Percentiles rank a stretch among this genome's conserved stretches.
Conservation (phyloP, 2,329 filamentous ascomycete species). For the Diaporthe sp. region DNA sequence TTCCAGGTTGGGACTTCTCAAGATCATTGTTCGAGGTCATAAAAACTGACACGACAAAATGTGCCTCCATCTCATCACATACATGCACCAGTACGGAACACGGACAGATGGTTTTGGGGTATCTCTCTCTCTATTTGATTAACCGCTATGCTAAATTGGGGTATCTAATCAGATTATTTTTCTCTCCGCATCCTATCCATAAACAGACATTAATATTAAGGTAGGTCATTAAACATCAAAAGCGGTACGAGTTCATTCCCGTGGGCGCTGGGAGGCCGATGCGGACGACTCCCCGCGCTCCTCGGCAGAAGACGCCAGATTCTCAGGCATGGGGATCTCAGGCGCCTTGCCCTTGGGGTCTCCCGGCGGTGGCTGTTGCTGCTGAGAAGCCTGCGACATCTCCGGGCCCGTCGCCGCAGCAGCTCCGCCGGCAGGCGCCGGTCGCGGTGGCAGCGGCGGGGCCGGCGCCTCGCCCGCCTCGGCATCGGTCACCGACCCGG, state of each 20-base stretch:
- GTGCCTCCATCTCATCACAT: too few species aligned
- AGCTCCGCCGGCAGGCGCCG: background rate
- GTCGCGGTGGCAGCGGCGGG: background rate
- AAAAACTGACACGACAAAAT: background rate
- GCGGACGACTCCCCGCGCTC: too few species aligned
- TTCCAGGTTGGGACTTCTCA: too few species aligned
- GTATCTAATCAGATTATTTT: background rate
- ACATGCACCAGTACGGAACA: background rate
- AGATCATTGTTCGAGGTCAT: background rate
- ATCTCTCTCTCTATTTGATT: conserved; percentile 28
- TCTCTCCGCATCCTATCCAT: background rate
- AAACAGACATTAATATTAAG: conserved; percentile 23
- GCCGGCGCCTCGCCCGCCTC: conserved; percentile 11
- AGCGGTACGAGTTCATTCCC: too few species aligned
- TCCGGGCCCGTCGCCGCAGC: conserved; percentile 14
- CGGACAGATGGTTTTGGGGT: background rate
- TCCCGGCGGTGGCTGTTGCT: conserved; percentile 1
- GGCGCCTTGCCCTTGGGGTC: conserved; percentile 26
- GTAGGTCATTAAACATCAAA: too few species aligned
- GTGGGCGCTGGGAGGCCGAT: too few species aligned
- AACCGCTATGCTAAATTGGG: conserved; percentile 12
- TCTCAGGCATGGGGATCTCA: conserved; percentile 9
- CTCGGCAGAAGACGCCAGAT: background rate
- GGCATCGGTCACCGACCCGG: conserved; percentile 4
- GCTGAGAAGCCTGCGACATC: conserved; percentile 18